phyloP scores from a whole-genome alignment of 495 filamentous ascomycete genomes.

The Trichocladium antarcticum region DNA sequence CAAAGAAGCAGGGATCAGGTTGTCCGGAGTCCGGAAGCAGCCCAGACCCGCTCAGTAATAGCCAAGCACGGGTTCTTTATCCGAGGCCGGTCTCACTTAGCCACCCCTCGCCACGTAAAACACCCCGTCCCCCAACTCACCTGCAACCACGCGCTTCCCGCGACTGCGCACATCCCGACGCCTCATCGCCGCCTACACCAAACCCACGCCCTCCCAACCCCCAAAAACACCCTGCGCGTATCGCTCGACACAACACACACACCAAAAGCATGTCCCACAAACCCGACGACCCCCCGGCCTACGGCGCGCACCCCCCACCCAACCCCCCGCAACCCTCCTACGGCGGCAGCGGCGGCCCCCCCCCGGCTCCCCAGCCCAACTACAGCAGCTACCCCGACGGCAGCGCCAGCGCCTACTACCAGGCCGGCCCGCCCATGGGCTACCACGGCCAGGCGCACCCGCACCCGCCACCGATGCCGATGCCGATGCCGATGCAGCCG shows the following conservation, averaged over 20 bases:
- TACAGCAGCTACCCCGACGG: constrained; percentile 15
- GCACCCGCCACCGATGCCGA: constrained; percentile 15
- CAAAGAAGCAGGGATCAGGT: too few relatives aligned
- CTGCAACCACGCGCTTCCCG: too few relatives aligned
- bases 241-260: too few relatives aligned
- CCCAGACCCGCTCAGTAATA: too few relatives aligned
- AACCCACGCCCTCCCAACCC: not conserved
- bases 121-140: too few relatives aligned
- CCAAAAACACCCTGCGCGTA: too few relatives aligned
- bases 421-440: constrained; percentile 32
- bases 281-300: constrained; percentile 34
- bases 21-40: too few relatives aligned
- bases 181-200: not conserved
- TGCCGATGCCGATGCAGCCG: too few relatives aligned
- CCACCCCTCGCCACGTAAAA: too few relatives aligned
- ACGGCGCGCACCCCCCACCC: constrained; percentile 17
- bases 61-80: too few relatives aligned
- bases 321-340: constrained; percentile 8
- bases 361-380: constrained; percentile 3
- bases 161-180: too few relatives aligned
- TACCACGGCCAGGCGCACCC: constrained; percentile 28
- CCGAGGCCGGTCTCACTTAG: too few relatives aligned
- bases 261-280: constrained; percentile 30
- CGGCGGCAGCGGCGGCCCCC: constrained; percentile 1
- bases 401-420: constrained; percentile 27